phyloP scores from a whole-genome alignment of 2,329 filamentous ascomycete genomes.

The Dactylellina leptospora region DNA sequence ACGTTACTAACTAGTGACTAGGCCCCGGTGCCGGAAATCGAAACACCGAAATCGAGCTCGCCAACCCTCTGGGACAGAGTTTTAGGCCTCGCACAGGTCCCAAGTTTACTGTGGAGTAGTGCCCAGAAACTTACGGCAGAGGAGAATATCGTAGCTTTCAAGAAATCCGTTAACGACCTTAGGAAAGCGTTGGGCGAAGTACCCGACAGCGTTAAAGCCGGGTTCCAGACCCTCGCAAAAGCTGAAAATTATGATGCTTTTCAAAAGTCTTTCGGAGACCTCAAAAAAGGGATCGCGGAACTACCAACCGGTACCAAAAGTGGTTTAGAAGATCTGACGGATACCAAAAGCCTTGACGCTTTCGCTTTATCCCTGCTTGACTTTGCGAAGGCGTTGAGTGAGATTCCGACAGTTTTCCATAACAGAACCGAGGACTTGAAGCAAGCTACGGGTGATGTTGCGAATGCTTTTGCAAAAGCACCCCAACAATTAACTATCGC shows the following conservation, averaged over 20 bases:
- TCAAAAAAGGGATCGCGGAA: conserved; percentile 5
- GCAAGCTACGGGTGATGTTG: neutral
- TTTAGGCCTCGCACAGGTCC: no score
- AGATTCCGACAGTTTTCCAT: conserved; percentile 13
- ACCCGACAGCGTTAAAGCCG: conserved; percentile 3
- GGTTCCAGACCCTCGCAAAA: neutral
- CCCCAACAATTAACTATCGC: conserved; percentile 10
- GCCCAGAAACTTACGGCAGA: no score
- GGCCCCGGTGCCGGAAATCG: no score
- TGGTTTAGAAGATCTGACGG: conserved; percentile 13
- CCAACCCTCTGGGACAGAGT: no score
- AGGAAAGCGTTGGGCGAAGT: conserved; percentile 11
- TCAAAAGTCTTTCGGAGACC: conserved; percentile 21
- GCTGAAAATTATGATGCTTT: conserved; percentile 16
- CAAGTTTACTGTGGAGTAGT: no score
- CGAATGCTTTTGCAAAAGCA: conserved; percentile 1
- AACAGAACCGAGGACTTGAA: conserved; percentile 8
- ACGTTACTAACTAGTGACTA: no score
- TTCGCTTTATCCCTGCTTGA: conserved; percentile 12
- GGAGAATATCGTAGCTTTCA: conserved; percentile 13
- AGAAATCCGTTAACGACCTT: conserved; percentile 15
- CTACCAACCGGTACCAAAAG: conserved; percentile 2
- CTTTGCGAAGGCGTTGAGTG: conserved; percentile 1
- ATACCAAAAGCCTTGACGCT: conserved; percentile 11
- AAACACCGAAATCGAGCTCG: no score